Evolutionary conservation across 768 basidiomycete species (phyloP).

Genomic region (Cubamyces lactineus): DNA sequence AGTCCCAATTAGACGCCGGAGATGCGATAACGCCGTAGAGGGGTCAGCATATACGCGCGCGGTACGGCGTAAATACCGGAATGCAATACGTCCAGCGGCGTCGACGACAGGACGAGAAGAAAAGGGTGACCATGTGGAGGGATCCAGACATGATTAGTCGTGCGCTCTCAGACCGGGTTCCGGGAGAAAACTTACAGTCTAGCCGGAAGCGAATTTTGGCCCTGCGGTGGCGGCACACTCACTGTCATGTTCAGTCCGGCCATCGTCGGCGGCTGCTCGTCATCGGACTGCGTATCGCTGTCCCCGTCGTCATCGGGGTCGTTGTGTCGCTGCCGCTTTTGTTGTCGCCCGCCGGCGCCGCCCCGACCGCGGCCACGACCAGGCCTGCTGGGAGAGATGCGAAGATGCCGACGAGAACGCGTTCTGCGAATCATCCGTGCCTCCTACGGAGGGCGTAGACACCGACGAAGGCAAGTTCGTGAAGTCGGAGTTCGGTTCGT

Average conservation of each 20-base stretch:
- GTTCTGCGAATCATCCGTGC: constrained; percentile 22
- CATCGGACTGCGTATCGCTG: constrained; percentile 26
- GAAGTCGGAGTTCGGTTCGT: constrained; percentile 22
- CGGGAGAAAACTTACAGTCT: constrained; percentile 24
- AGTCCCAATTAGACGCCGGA: constrained; percentile 7
- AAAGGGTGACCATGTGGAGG: neutral
- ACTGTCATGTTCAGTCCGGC: constrained; percentile 20
- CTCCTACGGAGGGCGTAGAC: constrained; percentile 22
- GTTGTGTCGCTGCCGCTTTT: constrained; percentile 20
- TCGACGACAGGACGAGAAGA: neutral
- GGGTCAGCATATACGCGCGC: neutral
- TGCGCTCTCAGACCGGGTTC: neutral
- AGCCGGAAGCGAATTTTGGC: constrained; percentile 23
- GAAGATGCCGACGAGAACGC: constrained; percentile 16
- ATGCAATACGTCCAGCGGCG: constrained; percentile 8
- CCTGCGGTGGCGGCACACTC: constrained; percentile 23
- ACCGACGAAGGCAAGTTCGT: constrained; percentile 23
- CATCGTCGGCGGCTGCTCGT: constrained; percentile 17
- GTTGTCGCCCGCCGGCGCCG: neutral
- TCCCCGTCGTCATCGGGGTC: constrained; percentile 17
- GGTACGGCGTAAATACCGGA: constrained; percentile 13
- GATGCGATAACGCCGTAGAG: constrained; percentile 12
- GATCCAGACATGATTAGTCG: constrained; percentile 1
- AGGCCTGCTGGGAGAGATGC: constrained; percentile 2
- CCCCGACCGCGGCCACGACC: constrained; percentile 1